phyloP scores from a whole-genome alignment of 2,329 filamentous ascomycete genomes.

The Alternaria gansuensis region DNA sequence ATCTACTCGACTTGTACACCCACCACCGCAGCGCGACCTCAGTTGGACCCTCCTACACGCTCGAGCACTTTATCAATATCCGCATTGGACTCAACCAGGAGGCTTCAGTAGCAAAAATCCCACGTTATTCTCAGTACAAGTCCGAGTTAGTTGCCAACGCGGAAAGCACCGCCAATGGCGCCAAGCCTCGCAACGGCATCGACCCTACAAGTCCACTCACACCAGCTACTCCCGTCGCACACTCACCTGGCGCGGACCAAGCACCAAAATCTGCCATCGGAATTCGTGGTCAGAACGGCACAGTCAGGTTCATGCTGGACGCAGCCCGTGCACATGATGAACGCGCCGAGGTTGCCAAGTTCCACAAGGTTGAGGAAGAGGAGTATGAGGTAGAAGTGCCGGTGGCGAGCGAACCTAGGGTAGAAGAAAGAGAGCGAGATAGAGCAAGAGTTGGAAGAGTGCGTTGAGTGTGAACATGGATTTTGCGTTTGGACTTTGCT shows the following conservation, averaged over 20 bases:
- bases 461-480: conserved; percentile 39
- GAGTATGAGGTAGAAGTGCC: conserved; percentile 77
- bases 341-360: conserved; percentile 70
- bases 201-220: conserved; percentile 46
- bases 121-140: conserved; percentile 66
- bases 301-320: conserved; percentile 89
- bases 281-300: conserved; percentile 68
- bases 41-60: conserved; percentile 74
- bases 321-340: conserved; percentile 77
- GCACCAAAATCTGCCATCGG: conserved; percentile 51
- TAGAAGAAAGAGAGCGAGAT: conserved; percentile 33
- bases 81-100: conserved; percentile 89
- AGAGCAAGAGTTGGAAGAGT: conserved; percentile 35
- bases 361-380: conserved; percentile 77
- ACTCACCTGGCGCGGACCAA: conserved; percentile 47
- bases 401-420: conserved; percentile 41
- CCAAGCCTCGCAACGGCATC: conserved; percentile 48
- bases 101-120: conserved; percentile 68
- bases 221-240: conserved; percentile 58
- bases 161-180: conserved; percentile 33
- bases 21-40: conserved; percentile 79
- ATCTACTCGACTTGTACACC: conserved; percentile 91
- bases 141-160: conserved; percentile 38
- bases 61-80: conserved; percentile 83
- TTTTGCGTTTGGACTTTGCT: conserved; percentile 23